A percentile compares a stretch with the other conserved stretches of the same genome.
These are phyloP conservation scores for Galerina sulciceps DNA, from an alignment of 768 basidiomycete genomes.

Conservation along the genomic window DNA sequence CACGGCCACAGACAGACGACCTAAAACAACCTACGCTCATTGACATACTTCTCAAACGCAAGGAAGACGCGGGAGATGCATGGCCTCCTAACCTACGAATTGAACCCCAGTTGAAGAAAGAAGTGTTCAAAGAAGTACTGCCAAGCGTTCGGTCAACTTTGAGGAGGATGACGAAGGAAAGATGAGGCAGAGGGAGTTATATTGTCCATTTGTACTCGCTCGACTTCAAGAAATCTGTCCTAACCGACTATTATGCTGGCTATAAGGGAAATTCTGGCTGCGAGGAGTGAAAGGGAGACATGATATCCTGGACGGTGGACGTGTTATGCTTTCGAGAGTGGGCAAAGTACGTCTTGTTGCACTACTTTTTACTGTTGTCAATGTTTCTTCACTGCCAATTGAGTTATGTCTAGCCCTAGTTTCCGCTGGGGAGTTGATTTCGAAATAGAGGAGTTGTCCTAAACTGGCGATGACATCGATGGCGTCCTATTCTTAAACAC, in stretches of 20 bases:
- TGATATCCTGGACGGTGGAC: too few species aligned
- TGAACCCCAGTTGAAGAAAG: conserved; percentile 47
- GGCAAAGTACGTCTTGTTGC: neutral
- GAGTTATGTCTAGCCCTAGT: neutral
- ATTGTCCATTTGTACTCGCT: too few species aligned
- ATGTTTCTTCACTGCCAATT: neutral
- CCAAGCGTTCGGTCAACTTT: conserved; percentile 39
- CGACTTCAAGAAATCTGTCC: too few species aligned
- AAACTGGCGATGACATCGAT: neutral
- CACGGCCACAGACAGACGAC: conserved; percentile 38
- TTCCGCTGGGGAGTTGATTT: neutral
- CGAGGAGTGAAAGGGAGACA: too few species aligned
- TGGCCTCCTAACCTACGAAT: conserved; percentile 53
- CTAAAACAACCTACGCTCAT: conserved; percentile 38
- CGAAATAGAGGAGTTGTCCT: neutral
- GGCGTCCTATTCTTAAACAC: conserved; percentile 4
- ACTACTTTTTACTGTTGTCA: neutral
- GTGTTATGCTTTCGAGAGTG: neutral
- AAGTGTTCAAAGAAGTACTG: conserved; percentile 39
- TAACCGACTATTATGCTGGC: too few species aligned
- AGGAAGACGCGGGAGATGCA: conserved; percentile 32
- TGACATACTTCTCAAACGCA: conserved; percentile 38
- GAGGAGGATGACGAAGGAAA: conserved; percentile 48
- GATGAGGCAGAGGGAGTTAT: conserved; percentile 21
- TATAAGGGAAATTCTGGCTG: too few species aligned